phyloP scores from a whole-genome alignment of 2,329 filamentous ascomycete species.

The Fusarium proliferatum region DNA sequence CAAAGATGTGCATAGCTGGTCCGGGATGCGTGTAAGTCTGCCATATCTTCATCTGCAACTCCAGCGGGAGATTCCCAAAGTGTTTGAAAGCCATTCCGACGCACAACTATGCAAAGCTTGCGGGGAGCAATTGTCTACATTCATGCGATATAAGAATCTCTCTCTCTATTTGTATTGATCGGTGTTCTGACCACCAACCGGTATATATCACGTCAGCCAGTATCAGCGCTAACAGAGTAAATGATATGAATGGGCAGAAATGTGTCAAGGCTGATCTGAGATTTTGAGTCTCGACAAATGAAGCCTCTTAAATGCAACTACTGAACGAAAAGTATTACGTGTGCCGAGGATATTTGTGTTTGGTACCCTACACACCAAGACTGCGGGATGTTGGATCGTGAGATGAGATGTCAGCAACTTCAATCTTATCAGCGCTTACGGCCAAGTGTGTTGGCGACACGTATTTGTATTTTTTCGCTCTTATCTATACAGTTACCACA shows the following conservation, averaged over 20 bases:
- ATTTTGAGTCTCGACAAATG: background rate
- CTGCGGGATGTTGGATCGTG: background rate
- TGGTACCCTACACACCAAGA: background rate
- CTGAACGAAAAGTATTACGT: background rate
- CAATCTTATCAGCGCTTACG: background rate
- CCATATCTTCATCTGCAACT: conserved; percentile 43
- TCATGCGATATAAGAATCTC: background rate
- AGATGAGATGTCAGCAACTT: background rate
- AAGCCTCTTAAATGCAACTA: background rate
- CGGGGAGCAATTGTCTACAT: too few species aligned
- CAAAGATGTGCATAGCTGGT: conserved; percentile 45
- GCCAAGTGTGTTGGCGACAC: background rate
- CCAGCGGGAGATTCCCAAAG: conserved; percentile 37
- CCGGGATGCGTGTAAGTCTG: conserved; percentile 25
- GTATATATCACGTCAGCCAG: conserved; percentile 14
- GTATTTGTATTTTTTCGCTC: background rate
- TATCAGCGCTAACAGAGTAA: conserved; percentile 23
- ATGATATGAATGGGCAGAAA: background rate
- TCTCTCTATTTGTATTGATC: background rate
- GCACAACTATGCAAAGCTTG: too few species aligned
- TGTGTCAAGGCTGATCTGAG: background rate
- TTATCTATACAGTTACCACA: fast-evolving
- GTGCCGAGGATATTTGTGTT: background rate
- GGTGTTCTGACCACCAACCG: background rate
- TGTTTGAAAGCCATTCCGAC: conserved; percentile 36